These are phyloP conservation scores for Hirschfeldia incana DNA, from an alignment of 345 rosid genomes.

Conservation along the genomic window DNA sequence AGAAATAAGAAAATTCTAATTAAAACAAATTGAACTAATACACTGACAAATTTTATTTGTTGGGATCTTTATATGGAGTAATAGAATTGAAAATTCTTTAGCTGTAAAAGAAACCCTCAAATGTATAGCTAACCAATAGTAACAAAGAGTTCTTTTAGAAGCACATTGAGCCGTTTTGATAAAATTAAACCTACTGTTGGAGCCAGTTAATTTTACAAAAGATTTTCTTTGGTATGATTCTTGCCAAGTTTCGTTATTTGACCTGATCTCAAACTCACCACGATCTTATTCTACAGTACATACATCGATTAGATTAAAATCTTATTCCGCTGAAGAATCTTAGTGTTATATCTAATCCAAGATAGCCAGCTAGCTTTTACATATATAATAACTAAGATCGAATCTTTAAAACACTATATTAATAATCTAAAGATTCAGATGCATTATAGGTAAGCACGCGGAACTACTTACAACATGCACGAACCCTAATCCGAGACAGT, in stretches of 20 bases:
- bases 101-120: not conserved
- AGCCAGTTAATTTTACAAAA: not conserved
- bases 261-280: slow-evolving; percentile 25
- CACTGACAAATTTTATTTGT: not conserved
- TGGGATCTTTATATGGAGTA: not conserved
- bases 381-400: slow-evolving; percentile 13
- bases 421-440: slow-evolving; percentile 38
- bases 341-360: slow-evolving; percentile 3
- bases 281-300: slow-evolving; percentile 16
- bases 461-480: slow-evolving; percentile 34
- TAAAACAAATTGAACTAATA: not conserved
- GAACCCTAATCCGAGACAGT: slow-evolving; percentile 45
- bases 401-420: slow-evolving; percentile 23
- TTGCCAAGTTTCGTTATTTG: slow-evolving; percentile 15
- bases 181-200: not conserved
- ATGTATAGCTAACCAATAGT: not conserved
- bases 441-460: slow-evolving; percentile 44
- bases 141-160: not conserved
- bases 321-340: slow-evolving; percentile 18
- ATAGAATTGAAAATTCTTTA: not conserved
- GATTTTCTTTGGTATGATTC: not conserved
- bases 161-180: not conserved
- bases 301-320: slow-evolving; percentile 29
- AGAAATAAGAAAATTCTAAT: not conserved
- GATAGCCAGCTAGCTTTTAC: slow-evolving; percentile 26